Evolutionary conservation across 2,329 filamentous ascomycete genomes (phyloP).

Genomic region (Aspergillus sp.): DNA sequence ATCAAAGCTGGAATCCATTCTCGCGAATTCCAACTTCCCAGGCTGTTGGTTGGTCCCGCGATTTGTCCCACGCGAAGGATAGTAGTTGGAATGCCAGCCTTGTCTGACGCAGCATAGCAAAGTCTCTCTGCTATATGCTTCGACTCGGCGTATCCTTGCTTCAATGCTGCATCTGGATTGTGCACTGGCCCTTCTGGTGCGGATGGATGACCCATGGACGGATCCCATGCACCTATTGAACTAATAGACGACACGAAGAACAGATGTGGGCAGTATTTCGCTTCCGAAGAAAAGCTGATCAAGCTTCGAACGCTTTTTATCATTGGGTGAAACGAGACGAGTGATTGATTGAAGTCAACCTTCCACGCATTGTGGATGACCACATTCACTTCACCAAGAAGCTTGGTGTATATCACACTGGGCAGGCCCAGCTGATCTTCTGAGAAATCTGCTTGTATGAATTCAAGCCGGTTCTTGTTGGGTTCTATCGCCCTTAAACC

Average conservation of each 20-base stretch:
- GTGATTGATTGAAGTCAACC: constrained; percentile 34
- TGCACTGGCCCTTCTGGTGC: constrained; percentile 5
- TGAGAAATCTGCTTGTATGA: constrained; percentile 26
- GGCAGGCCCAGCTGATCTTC: constrained; percentile 26
- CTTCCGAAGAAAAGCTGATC: background rate
- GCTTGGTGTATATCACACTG: constrained; percentile 20
- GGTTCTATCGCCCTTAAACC: constrained; percentile 26
- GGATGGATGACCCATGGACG: background rate
- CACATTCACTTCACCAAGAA: constrained; percentile 24
- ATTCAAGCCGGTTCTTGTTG: constrained; percentile 37
- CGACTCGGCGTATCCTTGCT: constrained; percentile 5
- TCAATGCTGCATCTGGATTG: background rate
- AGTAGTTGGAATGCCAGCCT: background rate
- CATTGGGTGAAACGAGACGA: constrained; percentile 32
- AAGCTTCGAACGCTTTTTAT: constrained; percentile 25
- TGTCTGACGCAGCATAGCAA: background rate
- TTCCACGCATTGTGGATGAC: constrained; percentile 42
- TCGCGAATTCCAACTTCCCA: constrained; percentile 3
- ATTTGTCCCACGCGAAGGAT: constrained; percentile 9
- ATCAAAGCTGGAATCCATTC: constrained; percentile 9
- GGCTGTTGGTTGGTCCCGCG: background rate
- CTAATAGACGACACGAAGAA: constrained; percentile 7
- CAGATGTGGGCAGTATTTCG: background rate
- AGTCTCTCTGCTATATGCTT: background rate
- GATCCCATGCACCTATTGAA: background rate